Evolutionary conservation across 176 grass and related monocot genomes (phyloP), one percentile per base, ranked within the genome.

Genomic region (Rhynchospora pubera): DNA sequence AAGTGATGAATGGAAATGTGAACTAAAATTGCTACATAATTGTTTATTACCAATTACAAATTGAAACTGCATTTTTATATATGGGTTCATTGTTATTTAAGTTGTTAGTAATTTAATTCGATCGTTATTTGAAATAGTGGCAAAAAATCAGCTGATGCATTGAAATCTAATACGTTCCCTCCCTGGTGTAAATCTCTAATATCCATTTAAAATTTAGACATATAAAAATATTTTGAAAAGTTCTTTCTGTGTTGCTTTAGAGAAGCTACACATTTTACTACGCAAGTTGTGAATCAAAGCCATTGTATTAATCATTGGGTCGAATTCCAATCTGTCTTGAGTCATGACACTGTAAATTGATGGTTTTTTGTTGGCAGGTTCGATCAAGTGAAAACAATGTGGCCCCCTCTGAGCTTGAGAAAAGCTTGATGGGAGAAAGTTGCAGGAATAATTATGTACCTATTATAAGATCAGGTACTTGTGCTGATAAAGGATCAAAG

Each of bases 401-500:
- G 73, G 47, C 44, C 7, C 84, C 24, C 52, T 70, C 81, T 46
- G 87, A 79, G 79, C 57, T 76, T 39, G 87, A 90, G 68, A 94
- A 81, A 32, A 73, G 34, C 82, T 85, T 65, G 68, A 45, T 23
- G n/a, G 26, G 26, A 61, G 88, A 94, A 88, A 83, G 44, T 55
- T 48, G 76, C 5, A 84, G 81, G 34, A 73, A 51, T 89, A n/a
- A 85, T 15, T 98, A 70, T 87, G 65, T 90, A 19, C 95, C 95
- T 16, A 57, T 91, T 79, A 60, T 98, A 82, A 81, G 92, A 26
- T 98, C 95, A 69, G 89, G 90, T 77, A 87, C 85, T 47, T 98
- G 92, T 89, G 78, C 85, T 83, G 95, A 98, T 77, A 94, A 91
- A 8, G 95, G 92, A 28, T 81, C 82, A 62, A 90, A 92, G 69